Percentiles rank a stretch among this genome's conserved stretches.
Conservation (phyloP, 2,329 filamentous ascomycete species). For the Metarhizium sp. region DNA sequence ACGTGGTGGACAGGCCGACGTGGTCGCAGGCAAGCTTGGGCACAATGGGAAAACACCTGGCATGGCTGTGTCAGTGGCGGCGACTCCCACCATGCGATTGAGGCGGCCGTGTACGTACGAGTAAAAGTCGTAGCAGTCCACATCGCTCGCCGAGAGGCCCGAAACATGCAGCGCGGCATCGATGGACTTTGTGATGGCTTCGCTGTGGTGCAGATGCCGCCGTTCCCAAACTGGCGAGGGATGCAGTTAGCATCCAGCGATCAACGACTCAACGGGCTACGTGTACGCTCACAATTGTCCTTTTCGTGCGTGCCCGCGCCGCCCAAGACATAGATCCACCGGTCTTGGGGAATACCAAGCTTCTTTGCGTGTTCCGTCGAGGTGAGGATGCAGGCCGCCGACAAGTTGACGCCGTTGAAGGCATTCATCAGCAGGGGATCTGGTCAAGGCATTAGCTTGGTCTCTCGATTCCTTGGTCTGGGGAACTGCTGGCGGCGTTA, state of each 20-base stretch:
- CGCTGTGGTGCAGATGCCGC: conserved; percentile 46
- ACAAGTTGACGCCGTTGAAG: conserved; percentile 59
- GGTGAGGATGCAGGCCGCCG: conserved; percentile 51
- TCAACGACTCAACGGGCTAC: not conserved
- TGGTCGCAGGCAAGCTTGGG: conserved; percentile 56
- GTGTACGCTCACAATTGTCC: conserved; percentile 32
- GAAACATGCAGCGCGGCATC: conserved; percentile 42
- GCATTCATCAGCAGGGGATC: conserved; percentile 63
- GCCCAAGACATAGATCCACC: conserved; percentile 56
- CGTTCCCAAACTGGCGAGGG: conserved; percentile 48
- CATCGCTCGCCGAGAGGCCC: conserved; percentile 35
- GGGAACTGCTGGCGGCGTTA: conserved; percentile 22
- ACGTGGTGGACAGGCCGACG: conserved; percentile 39
- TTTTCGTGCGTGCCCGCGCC: conserved; percentile 53
- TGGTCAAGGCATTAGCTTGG: conserved; percentile 17
- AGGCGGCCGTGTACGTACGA: conserved; percentile 27
- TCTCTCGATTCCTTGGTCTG: too few species aligned
- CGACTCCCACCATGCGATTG: not conserved
- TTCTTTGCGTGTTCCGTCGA: conserved; percentile 42
- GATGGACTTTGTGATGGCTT: conserved; percentile 48
- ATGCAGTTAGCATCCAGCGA: not conserved
- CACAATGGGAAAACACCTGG: conserved; percentile 60
- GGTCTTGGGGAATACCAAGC: conserved; percentile 42
- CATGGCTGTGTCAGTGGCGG: not conserved
- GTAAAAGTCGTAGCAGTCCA: conserved; percentile 57